A percentile compares a stretch with the other conserved stretches of the same genome.
Evolutionary conservation across 2,329 filamentous ascomycete species (phyloP).

Genomic region (Neopestalotiopsis rosae): DNA sequence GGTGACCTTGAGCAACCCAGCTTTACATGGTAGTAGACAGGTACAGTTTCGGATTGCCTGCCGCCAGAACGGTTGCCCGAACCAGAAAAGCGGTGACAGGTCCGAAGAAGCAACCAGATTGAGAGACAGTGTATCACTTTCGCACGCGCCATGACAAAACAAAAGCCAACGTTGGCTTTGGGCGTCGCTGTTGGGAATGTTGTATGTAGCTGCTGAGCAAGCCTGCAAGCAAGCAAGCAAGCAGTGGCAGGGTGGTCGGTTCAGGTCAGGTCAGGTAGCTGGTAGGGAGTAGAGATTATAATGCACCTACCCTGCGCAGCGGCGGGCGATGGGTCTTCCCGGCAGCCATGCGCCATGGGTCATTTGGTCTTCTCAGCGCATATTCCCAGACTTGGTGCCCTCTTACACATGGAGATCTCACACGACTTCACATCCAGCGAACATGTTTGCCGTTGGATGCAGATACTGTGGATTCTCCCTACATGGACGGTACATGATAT

Average conservation of each 20-base stretch:
- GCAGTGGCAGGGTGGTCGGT: background rate
- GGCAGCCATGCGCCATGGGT: background rate
- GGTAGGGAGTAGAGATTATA: background rate
- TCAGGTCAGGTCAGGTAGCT: too few relatives aligned
- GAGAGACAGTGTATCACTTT: background rate
- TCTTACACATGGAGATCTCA: background rate
- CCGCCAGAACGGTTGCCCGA: constrained; percentile 1
- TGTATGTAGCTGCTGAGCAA: background rate
- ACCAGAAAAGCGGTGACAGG: constrained; percentile 9
- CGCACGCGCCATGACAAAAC: background rate
- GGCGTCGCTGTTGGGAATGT: background rate
- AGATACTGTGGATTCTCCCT: background rate
- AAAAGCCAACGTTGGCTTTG: background rate
- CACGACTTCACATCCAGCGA: background rate
- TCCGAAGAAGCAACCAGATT: constrained; percentile 2
- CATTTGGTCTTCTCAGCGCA: background rate
- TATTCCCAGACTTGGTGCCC: background rate
- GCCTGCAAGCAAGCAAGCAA: background rate
- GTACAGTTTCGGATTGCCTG: background rate
- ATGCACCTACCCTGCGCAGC: background rate
- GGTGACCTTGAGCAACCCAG: background rate
- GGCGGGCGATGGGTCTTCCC: background rate
- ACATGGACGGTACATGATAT: background rate
- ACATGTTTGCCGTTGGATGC: background rate
- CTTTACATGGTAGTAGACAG: background rate